Evolutionary conservation across 225 moss, liverwort and hornwort species (phyloP).

Genomic region (Physcomitrium patens): DNA sequence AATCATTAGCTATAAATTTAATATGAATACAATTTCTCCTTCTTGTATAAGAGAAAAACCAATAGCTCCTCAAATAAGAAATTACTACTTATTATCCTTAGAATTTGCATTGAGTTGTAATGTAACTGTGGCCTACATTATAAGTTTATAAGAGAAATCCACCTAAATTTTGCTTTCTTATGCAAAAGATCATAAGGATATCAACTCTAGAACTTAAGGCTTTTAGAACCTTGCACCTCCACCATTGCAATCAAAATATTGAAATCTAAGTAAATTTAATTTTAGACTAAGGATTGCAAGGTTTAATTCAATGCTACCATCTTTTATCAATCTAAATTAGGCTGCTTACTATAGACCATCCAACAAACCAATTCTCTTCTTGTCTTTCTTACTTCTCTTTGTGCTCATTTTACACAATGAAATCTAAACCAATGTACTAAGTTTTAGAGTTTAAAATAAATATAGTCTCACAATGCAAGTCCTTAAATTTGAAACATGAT

Average conservation of each 20-base stretch:
- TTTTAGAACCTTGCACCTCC: constrained; percentile 54
- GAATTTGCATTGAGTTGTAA: constrained; percentile 48
- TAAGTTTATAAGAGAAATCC: constrained; percentile 65
- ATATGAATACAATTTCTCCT: too few species aligned
- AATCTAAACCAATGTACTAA: constrained; percentile 50
- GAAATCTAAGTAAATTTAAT: constrained; percentile 38
- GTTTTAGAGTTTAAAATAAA: too few species aligned
- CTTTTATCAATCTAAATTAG: constrained; percentile 10
- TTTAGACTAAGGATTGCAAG: constrained; percentile 52
- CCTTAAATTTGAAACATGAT: too few species aligned
- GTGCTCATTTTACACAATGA: constrained; percentile 53
- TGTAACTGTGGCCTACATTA: constrained; percentile 56
- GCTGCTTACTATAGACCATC: constrained; percentile 36
- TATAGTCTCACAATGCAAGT: too few species aligned
- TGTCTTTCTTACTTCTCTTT: constrained; percentile 59
- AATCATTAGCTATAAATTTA: too few species aligned
- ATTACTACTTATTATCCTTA: constrained; percentile 16
- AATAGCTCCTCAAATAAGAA: neutral
- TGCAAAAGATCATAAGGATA: constrained; percentile 58
- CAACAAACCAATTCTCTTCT: constrained; percentile 46
- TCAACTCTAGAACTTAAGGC: constrained; percentile 42
- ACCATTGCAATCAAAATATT: constrained; percentile 43
- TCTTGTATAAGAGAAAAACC: neutral
- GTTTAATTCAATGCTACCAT: constrained; percentile 17
- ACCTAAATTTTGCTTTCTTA: constrained; percentile 51